Evolutionary conservation across 495 filamentous ascomycete genomes (phyloP).

Genomic region (Diplogelasinospora grovesii): DNA sequence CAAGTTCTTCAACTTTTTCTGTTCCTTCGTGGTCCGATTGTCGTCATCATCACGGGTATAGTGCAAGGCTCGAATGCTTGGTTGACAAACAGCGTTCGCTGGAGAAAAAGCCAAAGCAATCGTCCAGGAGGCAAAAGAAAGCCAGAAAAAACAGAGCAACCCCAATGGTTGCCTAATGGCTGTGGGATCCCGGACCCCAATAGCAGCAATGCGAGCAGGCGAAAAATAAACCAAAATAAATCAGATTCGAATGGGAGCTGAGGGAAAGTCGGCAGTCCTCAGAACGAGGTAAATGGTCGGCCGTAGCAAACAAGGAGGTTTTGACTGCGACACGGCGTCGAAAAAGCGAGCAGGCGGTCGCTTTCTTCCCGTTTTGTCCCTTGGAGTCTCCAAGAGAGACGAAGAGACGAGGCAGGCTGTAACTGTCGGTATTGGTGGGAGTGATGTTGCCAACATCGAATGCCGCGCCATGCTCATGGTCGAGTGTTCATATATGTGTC

Average conservation of each 20-base stretch:
- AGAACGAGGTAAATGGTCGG: no score
- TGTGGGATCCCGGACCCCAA: neutral
- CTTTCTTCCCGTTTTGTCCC: no score
- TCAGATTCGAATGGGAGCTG: neutral
- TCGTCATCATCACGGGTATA: slow-evolving; percentile 22
- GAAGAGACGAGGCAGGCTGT: no score
- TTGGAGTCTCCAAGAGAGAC: no score
- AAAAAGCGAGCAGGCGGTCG: no score
- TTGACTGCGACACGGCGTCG: no score
- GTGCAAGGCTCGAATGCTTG: neutral
- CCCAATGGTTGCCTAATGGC: no score
- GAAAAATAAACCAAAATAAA: neutral
- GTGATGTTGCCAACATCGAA: neutral
- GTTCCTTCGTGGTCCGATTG: slow-evolving; percentile 18
- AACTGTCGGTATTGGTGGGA: neutral
- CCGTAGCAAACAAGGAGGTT: no score
- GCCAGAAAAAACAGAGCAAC: no score
- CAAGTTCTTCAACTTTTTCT: slow-evolving; percentile 23
- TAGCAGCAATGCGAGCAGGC: neutral
- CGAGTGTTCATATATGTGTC: neutral
- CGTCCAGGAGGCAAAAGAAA: neutral
- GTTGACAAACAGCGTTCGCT: neutral
- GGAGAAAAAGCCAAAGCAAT: neutral
- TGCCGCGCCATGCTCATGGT: neutral
- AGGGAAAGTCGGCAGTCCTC: no score